Evolutionary conservation across 805 yeast species (phyloP).

Genomic region (Ogataea glucozyma): DNA sequence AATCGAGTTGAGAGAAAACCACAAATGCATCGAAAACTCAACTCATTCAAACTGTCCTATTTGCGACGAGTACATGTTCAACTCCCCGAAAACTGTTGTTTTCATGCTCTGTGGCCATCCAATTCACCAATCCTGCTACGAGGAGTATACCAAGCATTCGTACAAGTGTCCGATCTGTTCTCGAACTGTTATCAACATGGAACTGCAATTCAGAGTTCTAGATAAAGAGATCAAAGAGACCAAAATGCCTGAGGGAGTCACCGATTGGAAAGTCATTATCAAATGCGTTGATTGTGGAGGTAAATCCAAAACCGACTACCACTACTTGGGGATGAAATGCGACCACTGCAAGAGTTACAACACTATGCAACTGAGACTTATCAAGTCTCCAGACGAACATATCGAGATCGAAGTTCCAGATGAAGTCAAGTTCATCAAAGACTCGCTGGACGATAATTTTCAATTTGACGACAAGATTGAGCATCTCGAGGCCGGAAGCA

Average conservation of each 20-base stretch:
- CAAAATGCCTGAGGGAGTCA: conserved; percentile 78
- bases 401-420: conserved; percentile 21
- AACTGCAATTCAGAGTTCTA: conserved; percentile 79
- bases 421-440: conserved; percentile 18
- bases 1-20: conserved; percentile 72
- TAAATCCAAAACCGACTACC: conserved; percentile 72
- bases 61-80: conserved; percentile 88
- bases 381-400: conserved; percentile 57
- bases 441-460: conserved; percentile 36
- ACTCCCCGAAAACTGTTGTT: conserved; percentile 77
- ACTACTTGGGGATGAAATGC: conserved; percentile 84
- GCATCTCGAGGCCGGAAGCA: conserved; percentile 1
- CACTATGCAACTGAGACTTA: conserved; percentile 68
- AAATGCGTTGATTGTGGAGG: conserved; percentile 88
- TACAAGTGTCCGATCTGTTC: conserved; percentile 93
- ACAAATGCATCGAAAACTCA: conserved; percentile 81
- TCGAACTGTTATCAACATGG: conserved; percentile 82
- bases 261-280: conserved; percentile 71
- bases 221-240: conserved; percentile 80
- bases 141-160: conserved; percentile 75
- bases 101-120: conserved; percentile 96
- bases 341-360: conserved; percentile 86
- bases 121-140: conserved; percentile 82
- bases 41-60: conserved; percentile 93
- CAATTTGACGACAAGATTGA: conserved; percentile 31